phyloP scores from a whole-genome alignment of 228 moss, liverwort and hornwort genomes.

The Sphagnum fallax region DNA sequence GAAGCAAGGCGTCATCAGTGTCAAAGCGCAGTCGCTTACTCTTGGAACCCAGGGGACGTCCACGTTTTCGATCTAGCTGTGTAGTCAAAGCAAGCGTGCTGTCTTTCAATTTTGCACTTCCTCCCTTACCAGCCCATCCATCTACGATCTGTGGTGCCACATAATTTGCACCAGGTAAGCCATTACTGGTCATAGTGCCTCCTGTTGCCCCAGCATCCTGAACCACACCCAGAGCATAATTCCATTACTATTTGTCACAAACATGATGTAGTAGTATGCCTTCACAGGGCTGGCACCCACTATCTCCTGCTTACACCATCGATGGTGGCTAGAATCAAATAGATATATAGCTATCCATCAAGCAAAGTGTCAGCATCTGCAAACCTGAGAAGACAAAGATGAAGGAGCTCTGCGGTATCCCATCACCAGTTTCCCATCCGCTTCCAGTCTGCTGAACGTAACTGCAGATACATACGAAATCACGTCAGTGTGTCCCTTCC shows the following conservation, averaged over 20 bases:
- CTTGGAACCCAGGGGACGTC: slow-evolving; percentile 90
- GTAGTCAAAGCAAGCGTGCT: slow-evolving; percentile 51
- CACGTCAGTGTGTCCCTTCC: background rate
- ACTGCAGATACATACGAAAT: slow-evolving; percentile 46
- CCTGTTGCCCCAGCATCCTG: slow-evolving; percentile 65
- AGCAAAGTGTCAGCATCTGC: background rate
- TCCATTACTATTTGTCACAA: background rate
- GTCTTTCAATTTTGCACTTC: slow-evolving; percentile 41
- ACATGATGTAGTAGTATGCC: background rate
- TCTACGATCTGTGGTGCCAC: slow-evolving; percentile 43
- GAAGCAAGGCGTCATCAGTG: slow-evolving; percentile 77
- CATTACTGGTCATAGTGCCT: slow-evolving; percentile 37
- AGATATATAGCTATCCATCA: too few relatives aligned
- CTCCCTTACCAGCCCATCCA: slow-evolving; percentile 39
- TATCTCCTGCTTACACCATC: too few relatives aligned
- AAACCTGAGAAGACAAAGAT: slow-evolving; percentile 81
- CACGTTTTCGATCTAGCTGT: slow-evolving; percentile 94
- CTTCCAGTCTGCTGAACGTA: slow-evolving; percentile 96
- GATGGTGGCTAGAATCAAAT: too few relatives aligned
- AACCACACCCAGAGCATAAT: slow-evolving; percentile 17
- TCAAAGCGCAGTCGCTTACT: slow-evolving; percentile 93
- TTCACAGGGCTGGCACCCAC: background rate
- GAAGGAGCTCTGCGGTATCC: slow-evolving; percentile 95
- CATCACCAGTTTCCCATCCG: slow-evolving; percentile 97
- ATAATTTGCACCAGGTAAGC: slow-evolving; percentile 49